Conservation (phyloP, 164 flowering plant species). For the Platanus orientalis region DNA sequence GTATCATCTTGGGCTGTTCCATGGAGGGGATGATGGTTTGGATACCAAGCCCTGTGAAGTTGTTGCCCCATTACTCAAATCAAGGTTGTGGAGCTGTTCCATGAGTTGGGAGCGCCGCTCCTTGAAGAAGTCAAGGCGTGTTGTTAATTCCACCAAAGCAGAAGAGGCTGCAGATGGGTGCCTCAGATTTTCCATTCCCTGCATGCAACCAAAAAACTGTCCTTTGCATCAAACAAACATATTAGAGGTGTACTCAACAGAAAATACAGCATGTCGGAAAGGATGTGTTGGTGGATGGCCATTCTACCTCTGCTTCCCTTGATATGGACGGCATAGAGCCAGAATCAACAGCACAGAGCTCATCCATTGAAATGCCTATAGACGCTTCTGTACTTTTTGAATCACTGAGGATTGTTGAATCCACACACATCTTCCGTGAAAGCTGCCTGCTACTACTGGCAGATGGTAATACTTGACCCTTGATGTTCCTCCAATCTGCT, state of each 20-base stretch:
- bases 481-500: slow-evolving; percentile 59
- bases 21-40: slow-evolving; percentile 74
- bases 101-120: slow-evolving; percentile 94
- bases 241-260: background rate
- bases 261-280: background rate
- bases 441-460: slow-evolving; percentile 47
- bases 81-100: slow-evolving; percentile 95
- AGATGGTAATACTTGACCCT: slow-evolving; percentile 49
- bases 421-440: slow-evolving; percentile 51
- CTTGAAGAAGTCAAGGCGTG: slow-evolving; percentile 96
- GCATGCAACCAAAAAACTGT: slow-evolving; percentile 7
- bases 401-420: slow-evolving; percentile 52
- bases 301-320: slow-evolving; percentile 49
- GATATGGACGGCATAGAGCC: slow-evolving; percentile 63
- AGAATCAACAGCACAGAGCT: slow-evolving; percentile 66
- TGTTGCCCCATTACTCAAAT: slow-evolving; percentile 58
- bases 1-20: slow-evolving; percentile 35
- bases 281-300: background rate
- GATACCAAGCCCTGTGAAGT: slow-evolving; percentile 63
- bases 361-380: slow-evolving; percentile 61
- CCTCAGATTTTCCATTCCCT: slow-evolving; percentile 56
- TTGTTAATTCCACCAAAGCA: slow-evolving; percentile 80
- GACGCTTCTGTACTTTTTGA: slow-evolving; percentile 76
- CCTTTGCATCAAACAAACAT: background rate
- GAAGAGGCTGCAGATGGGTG: slow-evolving; percentile 72